Evolutionary conservation across 345 rosid species (phyloP), one percentile per base, ranked within the genome.

Genomic region (Erodium maritimum): DNA sequence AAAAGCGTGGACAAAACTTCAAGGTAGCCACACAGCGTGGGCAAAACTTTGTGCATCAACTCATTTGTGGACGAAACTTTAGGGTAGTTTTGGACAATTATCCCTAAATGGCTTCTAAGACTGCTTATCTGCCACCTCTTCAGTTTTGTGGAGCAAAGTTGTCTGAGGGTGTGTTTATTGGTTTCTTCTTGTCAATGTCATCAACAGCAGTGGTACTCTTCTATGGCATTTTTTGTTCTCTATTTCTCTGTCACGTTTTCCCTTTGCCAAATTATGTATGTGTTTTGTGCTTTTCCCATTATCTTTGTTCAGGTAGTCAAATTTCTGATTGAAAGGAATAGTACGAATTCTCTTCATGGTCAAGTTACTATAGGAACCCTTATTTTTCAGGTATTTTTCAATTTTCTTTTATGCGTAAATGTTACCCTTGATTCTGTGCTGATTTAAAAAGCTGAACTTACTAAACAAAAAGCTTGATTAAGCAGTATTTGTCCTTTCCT

Each of bases 91-190:
- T n/a, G n/a, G n/a, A n/a, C n/a, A n/a, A n/a, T n/a, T n/a, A n/a
- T n/a, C n/a, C n/a, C n/a, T n/a, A n/a, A n/a, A 22, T 61, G 53
- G 56, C 50, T 62, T 23, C 34, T 69, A 58, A 71, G 61, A 0
- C 33, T 58, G 56, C 60, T 58, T 29, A 29, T 72, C 54, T 64
- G 50, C 58, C 33, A 65, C 58, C 61, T 50, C 68, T 75, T 77
- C 82, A 94, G 99, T 67, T 94, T 53, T 94, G 95, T 65, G 97
- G 96, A 81, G 99, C 95, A 61, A 81, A 86, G 64, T 73, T 94
- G 80, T 87, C 97, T 19, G 99, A 87, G 76, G 97, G 97, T 63
- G 76, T 94, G n/a, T 94, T 94, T 73, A 90, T 87, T 64, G 99
- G 97, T 59, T 82, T 87, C 61, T 94, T 94, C 78, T 70, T 94